phyloP scores from a whole-genome alignment of 2,329 filamentous ascomycete species.

The Sclerotinia minor region DNA sequence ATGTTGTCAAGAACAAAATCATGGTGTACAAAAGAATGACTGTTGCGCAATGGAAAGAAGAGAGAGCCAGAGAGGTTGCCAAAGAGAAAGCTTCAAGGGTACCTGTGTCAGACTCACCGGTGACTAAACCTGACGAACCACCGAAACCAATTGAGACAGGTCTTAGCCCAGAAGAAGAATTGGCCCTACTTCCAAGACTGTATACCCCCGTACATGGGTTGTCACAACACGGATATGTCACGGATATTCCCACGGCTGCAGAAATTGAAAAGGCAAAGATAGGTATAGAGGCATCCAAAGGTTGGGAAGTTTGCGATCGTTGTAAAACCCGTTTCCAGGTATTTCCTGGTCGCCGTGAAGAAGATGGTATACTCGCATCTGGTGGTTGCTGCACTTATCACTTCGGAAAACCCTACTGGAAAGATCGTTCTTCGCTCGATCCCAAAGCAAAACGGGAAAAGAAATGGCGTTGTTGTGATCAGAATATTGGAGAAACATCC shows the following conservation, averaged over 20 bases:
- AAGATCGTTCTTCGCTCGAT: constrained; percentile 52
- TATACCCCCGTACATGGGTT: constrained; percentile 64
- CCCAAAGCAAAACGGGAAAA: constrained; percentile 59
- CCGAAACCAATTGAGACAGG: constrained; percentile 66
- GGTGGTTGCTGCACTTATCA: constrained; percentile 82
- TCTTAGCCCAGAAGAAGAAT: constrained; percentile 66
- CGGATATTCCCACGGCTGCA: constrained; percentile 60
- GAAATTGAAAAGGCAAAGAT: constrained; percentile 66
- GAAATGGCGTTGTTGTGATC: constrained; percentile 76
- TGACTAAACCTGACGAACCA: constrained; percentile 42
- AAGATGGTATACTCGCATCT: constrained; percentile 73
- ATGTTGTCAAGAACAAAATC: constrained; percentile 80
- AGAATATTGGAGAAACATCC: constrained; percentile 66
- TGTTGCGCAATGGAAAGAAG: constrained; percentile 68
- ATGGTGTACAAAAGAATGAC: constrained; percentile 75
- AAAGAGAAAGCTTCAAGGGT: constrained; percentile 39
- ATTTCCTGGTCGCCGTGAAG: constrained; percentile 78
- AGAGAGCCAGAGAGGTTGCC: constrained; percentile 51
- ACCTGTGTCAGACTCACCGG: constrained; percentile 38
- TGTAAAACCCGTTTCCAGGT: constrained; percentile 87
- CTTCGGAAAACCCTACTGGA: constrained; percentile 66
- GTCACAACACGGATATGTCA: constrained; percentile 74
- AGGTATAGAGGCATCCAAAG: constrained; percentile 65
- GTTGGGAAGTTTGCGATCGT: constrained; percentile 87
- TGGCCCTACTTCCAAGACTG: constrained; percentile 61